Evolutionary conservation across 106 monocot species (phyloP), one percentile per base, ranked within the genome.

Genomic region (Alisma plantagoaquatica): DNA sequence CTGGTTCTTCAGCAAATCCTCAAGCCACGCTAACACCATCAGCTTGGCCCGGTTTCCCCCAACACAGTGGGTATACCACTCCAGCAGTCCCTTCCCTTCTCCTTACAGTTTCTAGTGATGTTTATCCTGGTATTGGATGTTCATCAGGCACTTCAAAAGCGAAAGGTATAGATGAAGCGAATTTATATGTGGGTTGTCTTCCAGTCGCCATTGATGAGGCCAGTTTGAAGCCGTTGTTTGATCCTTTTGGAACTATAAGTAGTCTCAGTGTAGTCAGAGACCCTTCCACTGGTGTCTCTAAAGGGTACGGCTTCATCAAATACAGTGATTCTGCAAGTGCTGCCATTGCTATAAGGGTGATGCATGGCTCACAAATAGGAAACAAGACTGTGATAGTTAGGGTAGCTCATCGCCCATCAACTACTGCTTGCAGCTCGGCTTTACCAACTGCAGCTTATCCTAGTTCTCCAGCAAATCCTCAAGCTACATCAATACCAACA

Each of bases 251-350:
- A n/a, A 20, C 42, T 0, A 33, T 84, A 5, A 18, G 28, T 29
- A 11, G 56, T 26, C 55, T 60, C 1, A 43, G 20, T 4, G 72
- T 84, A 28, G 28, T 70, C 23, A n/a, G n/a, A n/a, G n/a, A n/a
- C n/a, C n/a, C n/a, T n/a, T n/a, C n/a, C n/a, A n/a, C n/a, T n/a
- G n/a, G n/a, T n/a, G n/a, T n/a, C n/a, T n/a, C n/a, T n/a, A n/a
- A n/a, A n/a, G n/a, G n/a, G n/a, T n/a, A n/a, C n/a, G n/a, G n/a
- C 0, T 84, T 79, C 47, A 69, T 84, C 7, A 72, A 57, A 47
- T 84, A 57, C 46, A 19, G 22, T 8, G 52, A 79, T 72, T 38
- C 41, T 61, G 3, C 19, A 1, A 23, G 15, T 43, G 79, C 84
- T 52, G 44, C 68, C 8, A 18, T 59, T 18, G 84, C 84, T 49